Evolutionary conservation across 2,329 filamentous ascomycete genomes (phyloP).

Genomic region (Rhynchosporium agropyri): DNA sequence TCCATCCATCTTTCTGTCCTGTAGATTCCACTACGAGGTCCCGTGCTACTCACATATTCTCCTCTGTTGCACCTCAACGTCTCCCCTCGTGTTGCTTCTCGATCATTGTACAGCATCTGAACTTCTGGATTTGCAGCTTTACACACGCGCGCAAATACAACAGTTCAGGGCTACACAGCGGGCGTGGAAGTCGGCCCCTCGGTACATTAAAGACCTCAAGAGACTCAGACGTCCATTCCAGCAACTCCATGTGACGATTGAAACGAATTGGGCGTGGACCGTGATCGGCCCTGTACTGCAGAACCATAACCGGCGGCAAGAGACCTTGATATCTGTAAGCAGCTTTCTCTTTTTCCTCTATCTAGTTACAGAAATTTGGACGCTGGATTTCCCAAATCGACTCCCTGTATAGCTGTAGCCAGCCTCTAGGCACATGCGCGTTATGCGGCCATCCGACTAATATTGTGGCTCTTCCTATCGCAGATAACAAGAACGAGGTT

Average conservation of each 20-base stretch:
- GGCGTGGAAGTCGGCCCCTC: slow-evolving; percentile 31
- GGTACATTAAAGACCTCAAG: slow-evolving; percentile 30
- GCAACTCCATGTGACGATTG: slow-evolving; percentile 42
- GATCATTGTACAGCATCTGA: slow-evolving; percentile 31
- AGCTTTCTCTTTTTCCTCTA: slow-evolving; percentile 20
- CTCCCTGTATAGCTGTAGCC: slow-evolving; percentile 31
- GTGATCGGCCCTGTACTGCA: slow-evolving; percentile 43
- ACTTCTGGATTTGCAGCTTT: slow-evolving; percentile 23
- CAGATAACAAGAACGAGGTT: slow-evolving; percentile 37
- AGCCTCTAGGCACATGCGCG: slow-evolving; percentile 31
- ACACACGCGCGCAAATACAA: slow-evolving; percentile 34
- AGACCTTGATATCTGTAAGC: slow-evolving; percentile 40
- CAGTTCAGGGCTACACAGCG: slow-evolving; percentile 32
- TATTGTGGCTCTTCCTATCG: slow-evolving; percentile 31
- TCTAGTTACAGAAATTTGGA: slow-evolving; percentile 29
- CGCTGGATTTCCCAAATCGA: slow-evolving; percentile 24
- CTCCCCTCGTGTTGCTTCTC: slow-evolving; percentile 32
- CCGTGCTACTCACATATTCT: slow-evolving; percentile 37
- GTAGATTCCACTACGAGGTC: slow-evolving; percentile 35
- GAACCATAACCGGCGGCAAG: slow-evolving; percentile 39
- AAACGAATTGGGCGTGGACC: slow-evolving; percentile 41
- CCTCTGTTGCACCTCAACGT: slow-evolving; percentile 35
- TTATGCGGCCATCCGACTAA: slow-evolving; percentile 41
- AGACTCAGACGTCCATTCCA: slow-evolving; percentile 34
- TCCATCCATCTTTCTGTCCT: slow-evolving; percentile 20